A percentile compares a stretch with the other conserved stretches of the same genome.
Conservation (phyloP, 2,329 filamentous ascomycete genomes). For the Fusarium heterosporum region DNA sequence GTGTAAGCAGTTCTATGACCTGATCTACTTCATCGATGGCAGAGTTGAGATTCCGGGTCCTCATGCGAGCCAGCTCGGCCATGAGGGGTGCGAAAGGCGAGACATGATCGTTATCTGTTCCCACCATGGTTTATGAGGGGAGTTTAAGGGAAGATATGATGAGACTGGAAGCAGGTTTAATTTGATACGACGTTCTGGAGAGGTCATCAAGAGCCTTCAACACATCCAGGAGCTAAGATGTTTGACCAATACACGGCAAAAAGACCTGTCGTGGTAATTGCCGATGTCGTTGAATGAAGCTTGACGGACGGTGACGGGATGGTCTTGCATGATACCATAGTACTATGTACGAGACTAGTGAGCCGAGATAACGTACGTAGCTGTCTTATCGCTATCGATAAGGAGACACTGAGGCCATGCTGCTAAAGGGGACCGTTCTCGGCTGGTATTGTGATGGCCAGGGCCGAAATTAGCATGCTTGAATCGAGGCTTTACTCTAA, state of each 20-base stretch:
- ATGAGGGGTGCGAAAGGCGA: constrained; percentile 69
- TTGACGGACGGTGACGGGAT: constrained; percentile 25
- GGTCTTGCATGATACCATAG: constrained; percentile 12
- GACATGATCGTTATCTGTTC: constrained; percentile 51
- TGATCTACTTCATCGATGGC: constrained; percentile 84
- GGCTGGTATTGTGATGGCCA: neutral
- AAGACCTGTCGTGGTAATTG: constrained; percentile 23
- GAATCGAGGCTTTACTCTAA: neutral
- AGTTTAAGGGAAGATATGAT: neutral
- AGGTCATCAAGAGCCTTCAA: neutral
- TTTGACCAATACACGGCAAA: constrained; percentile 9
- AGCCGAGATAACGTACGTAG: constrained; percentile 27
- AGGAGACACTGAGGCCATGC: constrained; percentile 28
- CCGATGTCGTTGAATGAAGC: constrained; percentile 39
- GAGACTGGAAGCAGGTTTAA: neutral
- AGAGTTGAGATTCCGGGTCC: constrained; percentile 74
- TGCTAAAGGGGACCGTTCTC: constrained; percentile 33
- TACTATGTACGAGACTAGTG: neutral
- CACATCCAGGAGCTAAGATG: constrained; percentile 11
- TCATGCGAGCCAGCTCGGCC: constrained; percentile 79
- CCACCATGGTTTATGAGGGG: constrained; percentile 47
- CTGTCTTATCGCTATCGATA: constrained; percentile 42
- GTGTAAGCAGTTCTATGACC: constrained; percentile 80
- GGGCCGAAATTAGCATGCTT: neutral
- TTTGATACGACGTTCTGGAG: neutral